These are phyloP conservation scores for Juglanconis sp. DNA, from an alignment of 2,329 filamentous ascomycete species.

Conservation along the genomic window DNA sequence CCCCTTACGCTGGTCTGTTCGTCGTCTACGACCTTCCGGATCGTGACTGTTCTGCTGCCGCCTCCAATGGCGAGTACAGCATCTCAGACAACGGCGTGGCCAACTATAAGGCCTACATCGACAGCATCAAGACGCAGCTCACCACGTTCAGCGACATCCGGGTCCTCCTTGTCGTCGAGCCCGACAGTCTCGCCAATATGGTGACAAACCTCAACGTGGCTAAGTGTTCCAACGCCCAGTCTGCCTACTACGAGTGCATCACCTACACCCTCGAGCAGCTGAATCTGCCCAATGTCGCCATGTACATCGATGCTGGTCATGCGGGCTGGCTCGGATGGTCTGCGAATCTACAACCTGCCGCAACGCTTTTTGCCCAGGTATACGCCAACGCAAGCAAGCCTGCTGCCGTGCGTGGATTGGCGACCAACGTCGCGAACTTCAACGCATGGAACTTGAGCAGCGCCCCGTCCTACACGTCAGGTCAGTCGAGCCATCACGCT, in stretches of 20 bases:
- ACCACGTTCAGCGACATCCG: slow-evolving; percentile 41
- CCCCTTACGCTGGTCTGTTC: slow-evolving; percentile 44
- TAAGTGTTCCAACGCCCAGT: slow-evolving; percentile 47
- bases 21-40: slow-evolving; percentile 58
- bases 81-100: slow-evolving; percentile 47
- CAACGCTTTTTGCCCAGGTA: slow-evolving; percentile 42
- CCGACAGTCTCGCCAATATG: slow-evolving; percentile 57
- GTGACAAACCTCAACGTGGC: slow-evolving; percentile 51
- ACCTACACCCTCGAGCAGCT: slow-evolving; percentile 49
- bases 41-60: slow-evolving; percentile 55
- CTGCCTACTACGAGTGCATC: slow-evolving; percentile 47
- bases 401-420: slow-evolving; percentile 49
- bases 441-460: slow-evolving; percentile 43
- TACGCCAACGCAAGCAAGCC: slow-evolving; percentile 50
- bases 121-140: slow-evolving; percentile 41
- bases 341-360: slow-evolving; percentile 49
- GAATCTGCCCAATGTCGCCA: slow-evolving; percentile 53
- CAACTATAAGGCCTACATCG: slow-evolving; percentile 56
- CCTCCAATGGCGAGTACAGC: slow-evolving; percentile 54
- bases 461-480: slow-evolving; percentile 43
- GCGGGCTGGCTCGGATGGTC: slow-evolving; percentile 58
- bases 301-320: slow-evolving; percentile 58
- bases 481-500: slow-evolving; percentile 19
- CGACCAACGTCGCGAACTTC: slow-evolving; percentile 59
- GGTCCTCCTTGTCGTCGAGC: slow-evolving; percentile 47